phyloP scores from a whole-genome alignment of 805 yeast species.

The Vanderwaltozyma verrucispora region DNA sequence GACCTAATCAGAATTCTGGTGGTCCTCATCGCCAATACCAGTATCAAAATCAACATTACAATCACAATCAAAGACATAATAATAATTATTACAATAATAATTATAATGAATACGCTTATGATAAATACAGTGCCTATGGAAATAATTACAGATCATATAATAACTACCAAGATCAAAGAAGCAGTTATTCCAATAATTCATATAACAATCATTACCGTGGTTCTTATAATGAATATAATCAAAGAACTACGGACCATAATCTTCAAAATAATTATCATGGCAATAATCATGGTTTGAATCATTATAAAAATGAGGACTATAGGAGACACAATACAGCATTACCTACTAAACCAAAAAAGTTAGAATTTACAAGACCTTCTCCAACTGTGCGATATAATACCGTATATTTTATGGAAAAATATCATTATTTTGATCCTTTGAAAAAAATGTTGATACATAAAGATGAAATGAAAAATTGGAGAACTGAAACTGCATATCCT shows the following conservation, averaged over 20 bases:
- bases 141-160: not conserved
- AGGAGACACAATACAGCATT: too few relatives aligned
- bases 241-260: too few relatives aligned
- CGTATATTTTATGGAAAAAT: conserved; percentile 16
- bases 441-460: conserved; percentile 13
- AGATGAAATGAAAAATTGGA: conserved; percentile 20
- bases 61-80: not conserved
- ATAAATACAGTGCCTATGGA: not conserved
- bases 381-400: conserved; percentile 15
- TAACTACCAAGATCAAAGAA: too few relatives aligned
- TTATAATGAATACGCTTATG: too few relatives aligned
- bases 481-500: conserved; percentile 10
- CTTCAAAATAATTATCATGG: not conserved
- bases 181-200: not conserved
- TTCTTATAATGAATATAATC: too few relatives aligned
- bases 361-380: conserved; percentile 12
- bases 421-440: conserved; percentile 24
- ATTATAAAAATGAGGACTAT: too few relatives aligned
- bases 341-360: not conserved
- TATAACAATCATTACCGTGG: not conserved
- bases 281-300: not conserved
- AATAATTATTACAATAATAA: not conserved
- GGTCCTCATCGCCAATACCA: conserved; percentile 1
- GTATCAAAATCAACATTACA: not conserved
- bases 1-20: not conserved